Percentiles rank a stretch among this genome's conserved stretches.
Conservation (phyloP, 345 rosid genomes). For the Populus euphratica region DNA sequence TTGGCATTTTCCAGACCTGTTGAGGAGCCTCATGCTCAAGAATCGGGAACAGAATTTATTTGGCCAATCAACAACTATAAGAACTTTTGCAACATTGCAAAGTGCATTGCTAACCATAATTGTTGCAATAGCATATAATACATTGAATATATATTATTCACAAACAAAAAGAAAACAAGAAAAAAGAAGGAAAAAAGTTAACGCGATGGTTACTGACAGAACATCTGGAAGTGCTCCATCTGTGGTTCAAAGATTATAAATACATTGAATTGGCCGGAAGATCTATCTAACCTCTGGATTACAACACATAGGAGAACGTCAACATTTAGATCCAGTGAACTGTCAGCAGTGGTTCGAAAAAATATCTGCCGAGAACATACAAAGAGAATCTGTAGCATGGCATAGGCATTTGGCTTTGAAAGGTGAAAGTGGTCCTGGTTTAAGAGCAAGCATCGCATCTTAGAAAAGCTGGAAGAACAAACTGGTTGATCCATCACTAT, state of each 20-base stretch:
- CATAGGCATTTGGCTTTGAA: not conserved
- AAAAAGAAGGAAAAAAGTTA: too few relatives aligned
- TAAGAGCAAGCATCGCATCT: not conserved
- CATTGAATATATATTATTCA: not conserved
- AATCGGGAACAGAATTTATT: not conserved
- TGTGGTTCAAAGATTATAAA: not conserved
- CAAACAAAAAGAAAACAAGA: too few relatives aligned
- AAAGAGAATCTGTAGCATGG: not conserved
- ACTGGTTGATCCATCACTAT: conserved; percentile 57
- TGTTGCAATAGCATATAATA: not conserved
- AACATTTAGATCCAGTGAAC: not conserved
- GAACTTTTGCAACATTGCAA: not conserved
- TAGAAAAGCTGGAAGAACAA: conserved; percentile 53
- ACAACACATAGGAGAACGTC: not conserved
- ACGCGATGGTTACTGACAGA: not conserved
- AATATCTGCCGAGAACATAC: not conserved
- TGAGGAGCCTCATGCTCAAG: not conserved
- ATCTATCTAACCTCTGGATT: not conserved
- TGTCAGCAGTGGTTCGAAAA: not conserved
- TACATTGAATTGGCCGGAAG: not conserved
- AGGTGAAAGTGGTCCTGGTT: not conserved
- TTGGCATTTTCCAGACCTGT: not conserved
- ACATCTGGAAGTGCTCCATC: not conserved
- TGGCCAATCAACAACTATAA: not conserved
- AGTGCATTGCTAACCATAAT: not conserved